Conservation (phyloP, 352 stramenopile species). For the Phytophthora brassicae region DNA sequence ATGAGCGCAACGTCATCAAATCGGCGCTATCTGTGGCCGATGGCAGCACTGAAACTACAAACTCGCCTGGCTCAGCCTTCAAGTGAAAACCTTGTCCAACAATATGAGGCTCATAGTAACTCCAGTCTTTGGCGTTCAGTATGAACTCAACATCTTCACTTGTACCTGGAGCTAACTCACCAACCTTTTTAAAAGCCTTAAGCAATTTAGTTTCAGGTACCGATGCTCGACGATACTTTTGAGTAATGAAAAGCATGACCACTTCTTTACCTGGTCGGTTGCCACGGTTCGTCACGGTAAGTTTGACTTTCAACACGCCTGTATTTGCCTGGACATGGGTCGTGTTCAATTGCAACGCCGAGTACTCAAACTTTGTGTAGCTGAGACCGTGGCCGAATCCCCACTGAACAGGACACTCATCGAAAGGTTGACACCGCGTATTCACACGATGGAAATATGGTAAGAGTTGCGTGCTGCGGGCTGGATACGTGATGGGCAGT, state of each 20-base stretch:
- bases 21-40: slow-evolving; percentile 23
- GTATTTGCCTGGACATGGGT: slow-evolving; percentile 33
- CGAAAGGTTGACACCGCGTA: slow-evolving; percentile 50
- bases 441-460: slow-evolving; percentile 78
- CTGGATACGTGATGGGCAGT: slow-evolving; percentile 81
- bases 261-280: slow-evolving; percentile 48
- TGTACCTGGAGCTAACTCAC: slow-evolving; percentile 29
- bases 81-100: slow-evolving; percentile 42
- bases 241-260: slow-evolving; percentile 71
- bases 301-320: slow-evolving; percentile 37
- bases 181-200: slow-evolving; percentile 74
- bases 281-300: slow-evolving; percentile 75
- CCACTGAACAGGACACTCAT: slow-evolving; percentile 62
- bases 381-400: slow-evolving; percentile 68
- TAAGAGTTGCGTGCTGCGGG: slow-evolving; percentile 41
- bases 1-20: neutral
- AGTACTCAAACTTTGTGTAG: slow-evolving; percentile 71
- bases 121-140: slow-evolving; percentile 47
- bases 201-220: slow-evolving; percentile 78
- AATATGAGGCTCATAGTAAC: slow-evolving; percentile 53
- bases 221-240: slow-evolving; percentile 49
- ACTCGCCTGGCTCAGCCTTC: slow-evolving; percentile 47
- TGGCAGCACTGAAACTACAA: slow-evolving; percentile 45
- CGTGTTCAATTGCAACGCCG: slow-evolving; percentile 43
- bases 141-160: slow-evolving; percentile 46